Base-by-base conservation (phyloP, 257 asterid genomes). In the Phtheirospermum japonicum region DNA sequence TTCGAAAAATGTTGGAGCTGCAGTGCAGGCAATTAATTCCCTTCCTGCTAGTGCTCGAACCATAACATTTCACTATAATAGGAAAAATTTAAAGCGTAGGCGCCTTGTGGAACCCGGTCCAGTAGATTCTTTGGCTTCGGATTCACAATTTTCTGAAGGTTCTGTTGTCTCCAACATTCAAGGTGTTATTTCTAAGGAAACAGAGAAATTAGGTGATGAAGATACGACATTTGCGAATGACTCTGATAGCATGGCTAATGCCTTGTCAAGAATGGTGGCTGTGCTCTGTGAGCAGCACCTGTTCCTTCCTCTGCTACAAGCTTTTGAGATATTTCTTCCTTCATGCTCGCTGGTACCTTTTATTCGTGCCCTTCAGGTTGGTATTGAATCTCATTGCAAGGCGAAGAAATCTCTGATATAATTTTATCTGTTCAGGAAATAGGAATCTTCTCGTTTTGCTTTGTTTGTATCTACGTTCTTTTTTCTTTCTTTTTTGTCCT, bases 281-380 rank as follows among this genome's bases (percentile, higher is more conserved):
- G 96, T 89, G 67, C 96, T 93, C 54, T 89, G 96, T 74, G 97
- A 89, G 76, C 94, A 93, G 74, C 85, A 72, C 43, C 78, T 89
- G 69, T 89, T 89, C 75, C 93, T 84, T 66, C 99, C 97, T 49
- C 75, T 93, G 75, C 87, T 93, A 18, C 87, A 84, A 78, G 97
- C 99, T 60, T 93, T 93, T 63, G 99, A 93, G 72, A 83, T 93
- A 81, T 93, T 89, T 80, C 96, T 93, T 61, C 97, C 99, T n/a
- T 87, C 94, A 51, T 86, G 97, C 82, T 93, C 94, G 56, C 84
- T 93, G 76, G 77, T 93, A 76, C 95, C 97, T 63, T 93, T 89
- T 69, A 71, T 89, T 67, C 96, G 96, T 66, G 88, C 97, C 48
- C 99, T 93, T 65, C 99, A 93, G 99, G 99, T 93, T 76, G 74